phyloP scores from a whole-genome alignment of 352 stramenopile species.

The Blastocystis sp. region DNA sequence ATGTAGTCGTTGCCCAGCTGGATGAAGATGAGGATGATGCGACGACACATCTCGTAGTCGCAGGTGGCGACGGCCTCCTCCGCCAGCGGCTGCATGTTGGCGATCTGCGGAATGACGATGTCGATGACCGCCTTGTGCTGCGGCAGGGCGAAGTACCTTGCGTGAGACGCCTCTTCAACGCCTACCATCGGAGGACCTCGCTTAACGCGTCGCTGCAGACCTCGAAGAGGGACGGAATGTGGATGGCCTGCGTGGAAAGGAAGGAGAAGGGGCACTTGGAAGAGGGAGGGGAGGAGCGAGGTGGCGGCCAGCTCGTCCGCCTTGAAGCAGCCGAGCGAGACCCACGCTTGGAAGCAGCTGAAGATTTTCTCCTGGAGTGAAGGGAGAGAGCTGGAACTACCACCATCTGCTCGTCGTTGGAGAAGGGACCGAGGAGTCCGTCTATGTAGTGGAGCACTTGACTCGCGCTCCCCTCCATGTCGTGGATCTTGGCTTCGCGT shows the following conservation, averaged over 20 bases:
- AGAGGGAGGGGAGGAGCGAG: not conserved
- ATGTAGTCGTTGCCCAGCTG: conserved; percentile 27
- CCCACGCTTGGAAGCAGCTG: conserved; percentile 17
- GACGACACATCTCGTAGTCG: not conserved
- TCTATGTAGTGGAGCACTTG: not conserved
- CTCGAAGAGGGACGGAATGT: not conserved
- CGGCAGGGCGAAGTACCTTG: not conserved
- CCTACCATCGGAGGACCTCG: not conserved
- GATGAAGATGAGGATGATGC: not conserved
- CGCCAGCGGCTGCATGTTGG: not conserved
- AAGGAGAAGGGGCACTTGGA: not conserved
- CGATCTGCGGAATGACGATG: not conserved
- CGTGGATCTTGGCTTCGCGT: not conserved
- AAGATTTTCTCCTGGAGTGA: not conserved
- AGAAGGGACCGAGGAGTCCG: not conserved
- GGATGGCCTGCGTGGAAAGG: not conserved
- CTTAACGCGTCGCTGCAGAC: conserved; percentile 12
- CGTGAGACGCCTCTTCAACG: not conserved
- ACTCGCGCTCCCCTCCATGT: not conserved
- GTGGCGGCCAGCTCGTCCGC: not conserved
- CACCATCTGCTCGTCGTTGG: not conserved
- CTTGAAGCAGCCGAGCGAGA: not conserved
- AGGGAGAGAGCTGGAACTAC: not conserved
- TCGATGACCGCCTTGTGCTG: conserved; percentile 1
- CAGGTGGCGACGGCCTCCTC: not conserved